Percentiles rank a stretch among this genome's conserved stretches.
These are phyloP conservation scores for Cornus florida DNA, from an alignment of 148 eudicot genomes.

Conservation along the genomic window DNA sequence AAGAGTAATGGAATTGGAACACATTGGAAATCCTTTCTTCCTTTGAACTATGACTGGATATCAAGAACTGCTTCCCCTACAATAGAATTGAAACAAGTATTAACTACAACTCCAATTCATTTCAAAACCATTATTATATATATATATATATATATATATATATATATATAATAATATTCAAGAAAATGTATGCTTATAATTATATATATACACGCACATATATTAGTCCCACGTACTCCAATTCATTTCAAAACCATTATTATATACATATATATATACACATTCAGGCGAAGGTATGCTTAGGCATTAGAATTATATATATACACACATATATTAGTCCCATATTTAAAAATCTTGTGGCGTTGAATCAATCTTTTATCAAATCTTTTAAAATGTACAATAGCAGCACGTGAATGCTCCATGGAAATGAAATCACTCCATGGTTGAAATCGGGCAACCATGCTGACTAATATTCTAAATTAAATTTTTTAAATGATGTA, in stretches of 20 bases:
- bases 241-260: no score
- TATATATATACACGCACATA: no score
- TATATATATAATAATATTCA: no score
- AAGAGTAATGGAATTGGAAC: neutral
- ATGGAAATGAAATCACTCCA: no score
- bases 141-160: no score
- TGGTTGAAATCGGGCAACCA: neutral
- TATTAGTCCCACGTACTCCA: no score
- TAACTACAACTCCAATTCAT: neutral
- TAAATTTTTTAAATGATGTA: neutral
- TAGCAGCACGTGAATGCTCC: neutral
- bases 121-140: neutral
- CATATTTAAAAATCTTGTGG: neutral
- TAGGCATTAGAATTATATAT: no score
- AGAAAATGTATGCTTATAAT: no score
- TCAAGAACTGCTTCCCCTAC: slow-evolving; percentile 91
- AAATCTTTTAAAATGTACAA: no score
- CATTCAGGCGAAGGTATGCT: neutral
- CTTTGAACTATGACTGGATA: slow-evolving; percentile 33
- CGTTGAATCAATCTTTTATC: neutral
- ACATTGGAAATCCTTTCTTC: neutral
- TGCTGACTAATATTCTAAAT: no score
- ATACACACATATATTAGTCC: neutral
- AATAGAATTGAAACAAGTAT: slow-evolving; percentile 13
- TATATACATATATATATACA: no score